These are phyloP conservation scores for Seiridium cupressi DNA, from an alignment of 2,329 filamentous ascomycete genomes.

Conservation along the genomic window DNA sequence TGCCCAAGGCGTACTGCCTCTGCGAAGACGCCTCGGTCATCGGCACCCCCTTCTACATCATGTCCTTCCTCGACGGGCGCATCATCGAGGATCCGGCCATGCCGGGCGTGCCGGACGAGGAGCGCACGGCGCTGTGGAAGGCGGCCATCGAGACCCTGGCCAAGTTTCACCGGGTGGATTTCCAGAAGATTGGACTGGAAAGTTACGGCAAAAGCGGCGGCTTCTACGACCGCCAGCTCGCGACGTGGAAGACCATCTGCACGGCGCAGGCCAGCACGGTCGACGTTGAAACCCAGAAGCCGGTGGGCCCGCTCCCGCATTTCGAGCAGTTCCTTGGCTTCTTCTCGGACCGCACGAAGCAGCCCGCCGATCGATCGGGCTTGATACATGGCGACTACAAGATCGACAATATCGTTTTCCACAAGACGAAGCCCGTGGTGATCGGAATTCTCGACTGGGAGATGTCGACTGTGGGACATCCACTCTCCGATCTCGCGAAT, in stretches of 20 bases:
- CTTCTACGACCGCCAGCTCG: slow-evolving; percentile 85
- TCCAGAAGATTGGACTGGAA: slow-evolving; percentile 64
- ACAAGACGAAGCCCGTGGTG: slow-evolving; percentile 81
- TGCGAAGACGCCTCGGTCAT: slow-evolving; percentile 80
- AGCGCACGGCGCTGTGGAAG: slow-evolving; percentile 80
- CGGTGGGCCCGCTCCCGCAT: slow-evolving; percentile 81
- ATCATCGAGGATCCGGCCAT: slow-evolving; percentile 89
- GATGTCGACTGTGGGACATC: slow-evolving; percentile 97
- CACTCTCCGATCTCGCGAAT: slow-evolving; percentile 86
- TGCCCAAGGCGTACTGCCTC: slow-evolving; percentile 78
- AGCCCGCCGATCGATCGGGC: slow-evolving; percentile 74
- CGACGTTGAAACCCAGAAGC: slow-evolving; percentile 73
- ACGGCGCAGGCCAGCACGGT: slow-evolving; percentile 70
- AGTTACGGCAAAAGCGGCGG: slow-evolving; percentile 70
- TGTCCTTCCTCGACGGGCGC: slow-evolving; percentile 91
- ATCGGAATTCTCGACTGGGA: slow-evolving; percentile 96
- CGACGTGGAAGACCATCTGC: slow-evolving; percentile 78
- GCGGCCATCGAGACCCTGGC: slow-evolving; percentile 81
- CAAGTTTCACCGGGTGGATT: slow-evolving; percentile 75
- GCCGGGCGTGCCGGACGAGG: slow-evolving; percentile 54
- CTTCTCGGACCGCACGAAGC: slow-evolving; percentile 66
- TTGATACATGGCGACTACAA: slow-evolving; percentile 97
- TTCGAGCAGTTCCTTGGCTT: slow-evolving; percentile 78
- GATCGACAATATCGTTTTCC: slow-evolving; percentile 87
- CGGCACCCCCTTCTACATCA: slow-evolving; percentile 94